Conservation (phyloP, 306 rosid species). For the Quercus engelmannii region DNA sequence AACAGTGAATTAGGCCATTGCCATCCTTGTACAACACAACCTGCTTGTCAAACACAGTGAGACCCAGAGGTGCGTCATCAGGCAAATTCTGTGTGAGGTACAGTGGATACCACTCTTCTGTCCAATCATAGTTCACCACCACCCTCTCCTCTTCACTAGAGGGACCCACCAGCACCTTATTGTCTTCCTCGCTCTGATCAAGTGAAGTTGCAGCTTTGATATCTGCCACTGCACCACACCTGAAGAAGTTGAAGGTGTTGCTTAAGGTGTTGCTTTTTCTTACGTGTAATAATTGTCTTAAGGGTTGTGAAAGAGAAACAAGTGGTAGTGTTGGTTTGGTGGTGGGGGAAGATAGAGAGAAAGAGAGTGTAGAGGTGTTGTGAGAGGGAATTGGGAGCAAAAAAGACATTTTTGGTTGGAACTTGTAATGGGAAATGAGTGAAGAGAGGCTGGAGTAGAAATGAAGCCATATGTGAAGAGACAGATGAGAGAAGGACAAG, state of each 20-base stretch:
- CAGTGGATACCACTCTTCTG: conserved; percentile 92
- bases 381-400: conserved; percentile 28
- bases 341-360: conserved; percentile 13
- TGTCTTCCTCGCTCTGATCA: conserved; percentile 20
- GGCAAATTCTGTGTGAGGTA: conserved; percentile 72
- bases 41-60: conserved; percentile 70
- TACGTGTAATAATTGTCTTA: conserved; percentile 8
- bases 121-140: conserved; percentile 76
- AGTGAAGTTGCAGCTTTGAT: conserved; percentile 29
- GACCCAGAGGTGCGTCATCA: conserved; percentile 82
- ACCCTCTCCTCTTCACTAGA: conserved; percentile 42
- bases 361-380: conserved; percentile 9
- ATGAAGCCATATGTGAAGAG: not conserved
- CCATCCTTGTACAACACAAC: conserved; percentile 66
- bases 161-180: conserved; percentile 45
- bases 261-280: conserved; percentile 15
- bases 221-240: conserved; percentile 46
- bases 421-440: not conserved
- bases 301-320: conserved; percentile 1
- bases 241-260: not conserved
- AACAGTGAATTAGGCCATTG: conserved; percentile 53
- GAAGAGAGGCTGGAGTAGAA: not conserved
- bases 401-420: conserved; percentile 38
- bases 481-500: not conserved
- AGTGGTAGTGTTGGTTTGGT: conserved; percentile 21